Base-by-base conservation (phyloP, 108 stramenopile genomes). In the Nitzschia sp. region DNA sequence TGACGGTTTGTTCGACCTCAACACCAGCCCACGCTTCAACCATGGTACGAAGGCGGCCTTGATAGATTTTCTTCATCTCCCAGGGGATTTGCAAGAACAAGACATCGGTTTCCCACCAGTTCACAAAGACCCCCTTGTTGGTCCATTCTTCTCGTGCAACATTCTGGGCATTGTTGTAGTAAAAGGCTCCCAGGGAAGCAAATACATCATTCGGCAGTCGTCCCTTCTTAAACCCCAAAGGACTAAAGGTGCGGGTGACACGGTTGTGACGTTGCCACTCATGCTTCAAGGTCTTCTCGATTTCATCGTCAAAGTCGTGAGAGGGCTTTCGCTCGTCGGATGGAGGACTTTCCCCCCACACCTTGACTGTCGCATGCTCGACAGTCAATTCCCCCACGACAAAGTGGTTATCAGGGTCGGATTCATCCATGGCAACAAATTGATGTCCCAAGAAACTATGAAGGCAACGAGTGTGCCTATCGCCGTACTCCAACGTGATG, bases 81-180 rank as follows among this genome's bases (percentile, higher is more conserved):
- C 85, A 90, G 32, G 94, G 92, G 71, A 91, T 86, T 58, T 78
- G 68, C 36, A 93, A 62, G 52, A 96, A 85, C 53, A 75, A 72
- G 19, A 84, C 79, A 66, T 87, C 86, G 0, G 81, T 80, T 53
- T 90, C 89, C 94, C 94, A 96, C 85, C 82, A 90, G 63, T 96
- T 96, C n/a, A 96, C 91, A 76, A 86, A 91, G 2, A 92, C 72
- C 15, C 91, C 90, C 57, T 84, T 84, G 33, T 61, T 66, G 19
- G 73, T 79, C 94, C 91, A 92, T 68, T 93, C 92, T 72, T 96
- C 94, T 31, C 62, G 52, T 2, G 78, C 66, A n/a, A 69, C 69
- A 64, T 84, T 60, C 19, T 87, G 22, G 6, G 75, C 72, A 71
- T 96, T 96, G 58, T 91, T 91, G 74, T 92, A 87, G 53, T 89